Base-by-base conservation (phyloP, 225 moss, liverwort and hornwort species). In the Ulota crispa region DNA sequence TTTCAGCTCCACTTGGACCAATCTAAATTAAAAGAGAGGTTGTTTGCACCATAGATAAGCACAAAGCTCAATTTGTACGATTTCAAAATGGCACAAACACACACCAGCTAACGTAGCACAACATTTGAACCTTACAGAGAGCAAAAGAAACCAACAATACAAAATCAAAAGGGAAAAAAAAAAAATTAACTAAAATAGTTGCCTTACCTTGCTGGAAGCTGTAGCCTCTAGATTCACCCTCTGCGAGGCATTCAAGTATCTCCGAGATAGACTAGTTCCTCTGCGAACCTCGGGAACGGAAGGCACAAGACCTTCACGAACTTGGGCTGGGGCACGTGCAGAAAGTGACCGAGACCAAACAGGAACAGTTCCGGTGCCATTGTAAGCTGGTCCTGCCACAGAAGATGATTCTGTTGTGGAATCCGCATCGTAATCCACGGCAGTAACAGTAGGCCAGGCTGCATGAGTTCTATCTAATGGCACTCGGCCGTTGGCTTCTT, bases 1-100 rank as follows among this genome's bases (percentile, higher is more conserved):
- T 86, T 88, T 86, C 88, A 88, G 88, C 88, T 95, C 92, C 92
- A 91, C 83, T 91, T 92, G 91, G 36, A 93, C 84, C 88, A 89
- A 85, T 91, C 95, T 97, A 97, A 88, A 94, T 94, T 90, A 93
- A 97, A 82, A 97, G 91, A 89, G 95, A 95, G 83, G 93, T 95
- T 90, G 97, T 97, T 95, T 97, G 95, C 97, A 93, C 85, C 91
- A 97, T 80, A 89, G 86, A 93, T 83, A 94, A 90, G 90, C 90
- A 92, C 93, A 92, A 94, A 90, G 92, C 71, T 89, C n/a, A n/a
- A n/a, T n/a, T n/a, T n/a, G n/a, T n/a, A n/a, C n/a, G 84, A 92
- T 86, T 88, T 92, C 85, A 90, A 92, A 82, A 91, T 91, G 88
- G 86, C 90, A 87, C 86, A 73, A 78, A 84, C 82, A 71, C 67